Percentiles rank a stretch among this genome's conserved stretches.
These are phyloP conservation scores for Aspergillus nidulans DNA, from an alignment of 495 filamentous ascomycete genomes.

Conservation along the genomic window DNA sequence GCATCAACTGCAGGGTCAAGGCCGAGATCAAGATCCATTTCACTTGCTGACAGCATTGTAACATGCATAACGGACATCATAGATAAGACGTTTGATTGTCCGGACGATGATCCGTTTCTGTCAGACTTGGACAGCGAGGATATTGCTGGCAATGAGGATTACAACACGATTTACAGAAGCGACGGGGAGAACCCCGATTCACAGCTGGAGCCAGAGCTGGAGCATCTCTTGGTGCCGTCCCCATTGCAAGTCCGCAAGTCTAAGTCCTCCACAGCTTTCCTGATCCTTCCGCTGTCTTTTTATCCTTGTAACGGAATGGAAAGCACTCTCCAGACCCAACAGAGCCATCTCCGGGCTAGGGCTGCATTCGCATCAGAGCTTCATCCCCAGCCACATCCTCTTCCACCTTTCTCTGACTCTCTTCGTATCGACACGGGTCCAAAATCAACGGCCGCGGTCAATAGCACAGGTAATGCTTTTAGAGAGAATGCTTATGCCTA, in stretches of 20 bases:
- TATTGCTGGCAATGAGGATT: not conserved
- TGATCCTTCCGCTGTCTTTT: not conserved
- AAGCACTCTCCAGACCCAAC: not conserved
- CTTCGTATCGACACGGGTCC: no score
- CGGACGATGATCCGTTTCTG: conserved; percentile 26
- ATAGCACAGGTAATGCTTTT: no score
- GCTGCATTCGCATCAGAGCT: no score
- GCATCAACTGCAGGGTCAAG: not conserved
- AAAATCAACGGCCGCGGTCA: no score
- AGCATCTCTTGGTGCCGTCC: conserved; percentile 19
- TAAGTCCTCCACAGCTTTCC: not conserved
- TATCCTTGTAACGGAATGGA: not conserved
- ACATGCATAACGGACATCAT: conserved; percentile 25
- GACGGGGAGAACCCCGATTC: not conserved
- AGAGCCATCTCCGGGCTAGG: no score
- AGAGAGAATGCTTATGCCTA: no score
- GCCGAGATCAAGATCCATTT: not conserved
- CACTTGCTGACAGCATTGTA: conserved; percentile 17
- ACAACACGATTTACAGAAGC: not conserved
- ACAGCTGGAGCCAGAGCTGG: not conserved
- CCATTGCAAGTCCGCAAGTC: conserved; percentile 26
- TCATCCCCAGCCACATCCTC: no score
- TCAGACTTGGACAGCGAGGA: conserved; percentile 13
- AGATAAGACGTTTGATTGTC: conserved; percentile 17
- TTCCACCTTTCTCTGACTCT: no score